These are phyloP conservation scores for Erodium chrysanthum DNA, from an alignment of 441 rosid species.

Conservation along the genomic window DNA sequence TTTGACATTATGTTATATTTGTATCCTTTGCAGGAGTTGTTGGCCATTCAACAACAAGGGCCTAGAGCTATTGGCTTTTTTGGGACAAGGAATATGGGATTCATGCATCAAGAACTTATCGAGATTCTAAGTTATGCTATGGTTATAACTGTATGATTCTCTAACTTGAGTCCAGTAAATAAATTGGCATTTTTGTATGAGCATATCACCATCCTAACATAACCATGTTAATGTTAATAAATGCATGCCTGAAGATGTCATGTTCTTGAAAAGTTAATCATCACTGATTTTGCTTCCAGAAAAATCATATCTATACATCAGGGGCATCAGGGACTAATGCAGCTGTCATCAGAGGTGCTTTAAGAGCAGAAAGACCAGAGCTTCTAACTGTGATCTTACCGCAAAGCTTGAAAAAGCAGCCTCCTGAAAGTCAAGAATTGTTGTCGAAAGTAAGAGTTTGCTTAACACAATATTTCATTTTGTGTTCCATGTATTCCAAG, in stretches of 20 bases:
- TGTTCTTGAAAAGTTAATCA: constrained; percentile 20
- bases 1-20: neutral
- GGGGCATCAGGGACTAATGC: constrained; percentile 98
- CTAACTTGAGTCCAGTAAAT: constrained; percentile 11
- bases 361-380: constrained; percentile 91
- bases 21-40: constrained; percentile 49
- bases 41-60: constrained; percentile 95
- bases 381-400: constrained; percentile 85
- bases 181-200: neutral
- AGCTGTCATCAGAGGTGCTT: constrained; percentile 94
- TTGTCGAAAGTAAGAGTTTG: constrained; percentile 54
- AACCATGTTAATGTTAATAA: neutral
- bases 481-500: neutral
- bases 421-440: constrained; percentile 93
- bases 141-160: constrained; percentile 74
- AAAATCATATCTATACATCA: constrained; percentile 91
- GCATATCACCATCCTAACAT: neutral
- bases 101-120: constrained; percentile 89
- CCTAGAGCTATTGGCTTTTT: constrained; percentile 88
- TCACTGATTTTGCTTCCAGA: constrained; percentile 36
- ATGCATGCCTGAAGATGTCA: neutral
- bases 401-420: constrained; percentile 81
- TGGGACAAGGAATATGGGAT: constrained; percentile 90
- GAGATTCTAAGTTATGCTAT: constrained; percentile 94
- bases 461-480: neutral